phyloP scores from a whole-genome alignment of 1,139 yeast species.

The Scheffersomyces quercinus region DNA sequence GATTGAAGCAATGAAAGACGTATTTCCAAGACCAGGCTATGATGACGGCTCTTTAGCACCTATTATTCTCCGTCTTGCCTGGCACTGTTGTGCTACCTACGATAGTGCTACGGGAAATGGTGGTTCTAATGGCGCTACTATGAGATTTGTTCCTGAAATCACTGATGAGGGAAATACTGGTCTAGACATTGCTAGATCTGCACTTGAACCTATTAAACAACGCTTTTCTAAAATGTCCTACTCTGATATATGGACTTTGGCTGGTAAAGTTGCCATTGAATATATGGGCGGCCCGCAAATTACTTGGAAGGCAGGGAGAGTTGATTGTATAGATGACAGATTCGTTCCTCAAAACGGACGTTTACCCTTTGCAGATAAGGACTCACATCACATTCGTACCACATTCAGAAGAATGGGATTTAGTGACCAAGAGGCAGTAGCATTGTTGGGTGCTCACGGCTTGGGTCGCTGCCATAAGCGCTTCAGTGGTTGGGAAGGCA shows the following conservation, averaged over 20 bases:
- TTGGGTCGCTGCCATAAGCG: conserved; percentile 64
- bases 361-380: conserved; percentile 58
- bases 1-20: conserved; percentile 13
- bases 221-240: conserved; percentile 60
- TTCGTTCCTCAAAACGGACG: conserved; percentile 65
- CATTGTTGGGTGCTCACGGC: conserved; percentile 64
- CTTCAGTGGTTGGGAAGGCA: conserved; percentile 47
- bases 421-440: conserved; percentile 62
- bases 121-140: conserved; percentile 70
- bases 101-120: conserved; percentile 56
- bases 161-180: conserved; percentile 61
- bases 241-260: conserved; percentile 68
- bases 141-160: conserved; percentile 54
- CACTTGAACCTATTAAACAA: conserved; percentile 57
- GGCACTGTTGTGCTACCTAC: conserved; percentile 74
- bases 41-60: conserved; percentile 75
- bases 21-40: conserved; percentile 22
- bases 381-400: conserved; percentile 52
- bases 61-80: conserved; percentile 60
- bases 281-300: conserved; percentile 61
- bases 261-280: conserved; percentile 62
- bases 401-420: conserved; percentile 64
- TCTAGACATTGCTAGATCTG: conserved; percentile 54
- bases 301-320: conserved; percentile 62
- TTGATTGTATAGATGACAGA: conserved; percentile 51